phyloP scores from a whole-genome alignment of 1,284 basidiomycete genomes.

The Pyrrhoderma lamaoense region DNA sequence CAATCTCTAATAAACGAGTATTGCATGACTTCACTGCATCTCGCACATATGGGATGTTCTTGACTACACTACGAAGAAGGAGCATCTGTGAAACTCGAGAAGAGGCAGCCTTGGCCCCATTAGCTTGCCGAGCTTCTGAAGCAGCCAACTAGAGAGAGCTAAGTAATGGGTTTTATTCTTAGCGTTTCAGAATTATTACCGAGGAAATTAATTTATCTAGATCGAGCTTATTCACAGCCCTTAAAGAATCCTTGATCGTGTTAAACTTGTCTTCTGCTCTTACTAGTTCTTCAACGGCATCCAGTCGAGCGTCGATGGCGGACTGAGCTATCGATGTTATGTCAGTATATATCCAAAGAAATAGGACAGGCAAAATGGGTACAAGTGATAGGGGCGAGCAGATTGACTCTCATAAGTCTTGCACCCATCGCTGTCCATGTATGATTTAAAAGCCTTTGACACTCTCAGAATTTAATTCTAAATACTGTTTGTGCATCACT shows the following conservation, averaged over 20 bases:
- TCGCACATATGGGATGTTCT: constrained; percentile 52
- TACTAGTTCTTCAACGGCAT: constrained; percentile 79
- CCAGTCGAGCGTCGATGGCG: constrained; percentile 73
- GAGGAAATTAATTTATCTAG: constrained; percentile 81
- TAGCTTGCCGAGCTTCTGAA: constrained; percentile 47
- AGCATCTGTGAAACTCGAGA: constrained; percentile 72
- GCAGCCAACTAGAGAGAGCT: constrained; percentile 46
- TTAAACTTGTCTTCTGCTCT: constrained; percentile 69
- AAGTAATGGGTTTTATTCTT: neutral
- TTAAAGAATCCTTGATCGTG: constrained; percentile 62
- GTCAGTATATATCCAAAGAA: neutral
- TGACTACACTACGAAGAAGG: constrained; percentile 62
- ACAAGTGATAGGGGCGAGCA: constrained; percentile 82
- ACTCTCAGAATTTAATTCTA: neutral
- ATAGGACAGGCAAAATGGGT: constrained; percentile 10
- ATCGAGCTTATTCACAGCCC: constrained; percentile 70
- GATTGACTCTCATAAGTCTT: constrained; percentile 69
- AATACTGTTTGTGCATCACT: constrained; percentile 18
- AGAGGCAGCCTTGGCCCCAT: constrained; percentile 55
- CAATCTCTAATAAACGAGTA: constrained; percentile 54
- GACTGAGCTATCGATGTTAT: constrained; percentile 36
- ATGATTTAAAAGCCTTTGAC: constrained; percentile 57
- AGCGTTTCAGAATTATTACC: constrained; percentile 33
- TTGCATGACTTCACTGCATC: constrained; percentile 52
- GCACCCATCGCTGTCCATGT: constrained; percentile 86